Percentiles rank a stretch among this genome's conserved stretches.
Evolutionary conservation across 768 basidiomycete genomes (phyloP).

Genomic region (Leccinum subtestaceum): DNA sequence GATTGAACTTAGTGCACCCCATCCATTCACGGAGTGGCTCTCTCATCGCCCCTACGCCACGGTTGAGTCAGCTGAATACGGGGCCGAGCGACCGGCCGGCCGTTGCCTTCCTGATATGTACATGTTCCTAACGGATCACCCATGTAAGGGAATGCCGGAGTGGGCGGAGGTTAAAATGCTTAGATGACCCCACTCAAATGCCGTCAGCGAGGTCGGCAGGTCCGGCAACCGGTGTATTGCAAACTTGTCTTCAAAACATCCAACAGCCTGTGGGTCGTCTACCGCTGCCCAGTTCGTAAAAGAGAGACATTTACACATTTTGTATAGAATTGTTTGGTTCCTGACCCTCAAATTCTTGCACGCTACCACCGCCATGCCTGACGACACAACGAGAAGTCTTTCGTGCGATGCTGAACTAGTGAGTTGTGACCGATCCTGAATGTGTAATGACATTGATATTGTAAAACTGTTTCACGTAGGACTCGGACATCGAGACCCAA

Average conservation of each 20-base stretch:
- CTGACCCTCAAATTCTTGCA: constrained; percentile 33
- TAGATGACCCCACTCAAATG: constrained; percentile 6
- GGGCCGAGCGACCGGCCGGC: neutral
- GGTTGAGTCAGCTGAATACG: neutral
- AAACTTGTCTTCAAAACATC: constrained; percentile 3
- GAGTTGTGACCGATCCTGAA: constrained; percentile 12
- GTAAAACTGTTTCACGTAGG: constrained; percentile 34
- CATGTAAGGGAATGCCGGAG: neutral
- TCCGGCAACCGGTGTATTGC: neutral
- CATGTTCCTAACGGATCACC: neutral
- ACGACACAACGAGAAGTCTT: constrained; percentile 54
- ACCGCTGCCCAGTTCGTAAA: neutral
- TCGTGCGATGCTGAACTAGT: constrained; percentile 60
- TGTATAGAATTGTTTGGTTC: neutral
- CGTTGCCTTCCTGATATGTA: neutral
- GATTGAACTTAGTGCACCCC: neutral
- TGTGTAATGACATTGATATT: constrained; percentile 12
- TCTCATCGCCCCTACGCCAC: neutral
- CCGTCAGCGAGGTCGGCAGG: constrained; percentile 21
- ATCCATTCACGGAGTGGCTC: no score
- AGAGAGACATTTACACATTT: neutral
- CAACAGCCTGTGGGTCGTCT: constrained; percentile 5
- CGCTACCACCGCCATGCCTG: constrained; percentile 40
- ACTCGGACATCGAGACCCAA: constrained; percentile 70
- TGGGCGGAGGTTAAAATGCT: constrained; percentile 1